Conservation (phyloP, 1,284 basidiomycete genomes). For the Cronartium ribicola region DNA sequence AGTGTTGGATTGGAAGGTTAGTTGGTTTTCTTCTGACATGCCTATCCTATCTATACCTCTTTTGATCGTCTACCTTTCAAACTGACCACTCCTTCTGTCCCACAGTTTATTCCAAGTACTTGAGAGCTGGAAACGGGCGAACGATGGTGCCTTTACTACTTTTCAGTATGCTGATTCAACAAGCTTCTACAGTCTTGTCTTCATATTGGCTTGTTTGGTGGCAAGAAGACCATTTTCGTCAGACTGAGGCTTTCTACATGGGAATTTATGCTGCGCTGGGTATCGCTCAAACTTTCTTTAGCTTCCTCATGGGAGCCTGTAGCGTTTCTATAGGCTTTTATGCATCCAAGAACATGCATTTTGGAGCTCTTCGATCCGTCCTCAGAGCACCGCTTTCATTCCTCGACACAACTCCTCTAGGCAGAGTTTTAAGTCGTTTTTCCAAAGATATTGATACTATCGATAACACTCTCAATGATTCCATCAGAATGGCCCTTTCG, state of each 20-base stretch:
- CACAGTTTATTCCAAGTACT: constrained; percentile 64
- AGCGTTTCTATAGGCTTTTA: background rate
- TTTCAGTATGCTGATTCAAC: constrained; percentile 62
- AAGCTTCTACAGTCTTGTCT: constrained; percentile 57
- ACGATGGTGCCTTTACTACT: constrained; percentile 62
- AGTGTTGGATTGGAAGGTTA: constrained; percentile 8
- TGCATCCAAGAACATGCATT: constrained; percentile 1
- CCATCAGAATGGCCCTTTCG: constrained; percentile 54
- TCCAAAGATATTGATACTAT: constrained; percentile 72
- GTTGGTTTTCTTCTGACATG: too few species aligned
- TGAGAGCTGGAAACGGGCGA: constrained; percentile 62
- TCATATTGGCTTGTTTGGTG: constrained; percentile 54
- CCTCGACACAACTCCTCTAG: constrained; percentile 17
- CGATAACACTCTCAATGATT: constrained; percentile 62
- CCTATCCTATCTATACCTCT: too few species aligned
- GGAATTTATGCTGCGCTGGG: constrained; percentile 17
- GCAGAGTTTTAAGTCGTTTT: constrained; percentile 13
- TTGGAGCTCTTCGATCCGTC: background rate
- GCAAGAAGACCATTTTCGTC: constrained; percentile 39
- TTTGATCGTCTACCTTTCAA: background rate
- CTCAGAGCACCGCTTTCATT: constrained; percentile 6
- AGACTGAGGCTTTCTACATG: constrained; percentile 6
- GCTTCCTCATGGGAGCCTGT: background rate
- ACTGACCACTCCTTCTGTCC: background rate
- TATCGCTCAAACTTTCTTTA: constrained; percentile 5